Evolutionary conservation across 257 asterid species (phyloP).

Genomic region (Sherardia arvensis): DNA sequence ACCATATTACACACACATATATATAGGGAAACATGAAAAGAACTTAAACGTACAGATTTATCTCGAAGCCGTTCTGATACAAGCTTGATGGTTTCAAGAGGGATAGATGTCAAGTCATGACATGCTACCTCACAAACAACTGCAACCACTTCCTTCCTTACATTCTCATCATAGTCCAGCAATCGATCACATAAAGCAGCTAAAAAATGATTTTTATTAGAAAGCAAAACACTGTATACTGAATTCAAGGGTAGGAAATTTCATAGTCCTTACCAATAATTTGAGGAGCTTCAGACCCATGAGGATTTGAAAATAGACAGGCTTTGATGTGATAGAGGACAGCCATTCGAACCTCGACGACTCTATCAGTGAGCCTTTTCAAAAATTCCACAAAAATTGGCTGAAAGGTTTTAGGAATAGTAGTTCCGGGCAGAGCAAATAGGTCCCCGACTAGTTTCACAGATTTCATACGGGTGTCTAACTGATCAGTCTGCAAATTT

Average conservation of each 20-base stretch:
- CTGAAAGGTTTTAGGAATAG: conserved; percentile 60
- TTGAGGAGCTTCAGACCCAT: conserved; percentile 69
- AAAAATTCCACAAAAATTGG: conserved; percentile 78
- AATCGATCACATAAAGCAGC: conserved; percentile 84
- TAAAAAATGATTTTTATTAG: conserved; percentile 33
- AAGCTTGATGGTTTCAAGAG: conserved; percentile 64
- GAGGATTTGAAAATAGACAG: conserved; percentile 69
- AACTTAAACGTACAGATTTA: conserved; percentile 67
- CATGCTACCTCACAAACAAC: conserved; percentile 83
- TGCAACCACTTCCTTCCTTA: conserved; percentile 84
- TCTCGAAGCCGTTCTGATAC: conserved; percentile 93
- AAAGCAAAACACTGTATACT: conserved; percentile 12
- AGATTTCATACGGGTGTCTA: conserved; percentile 70
- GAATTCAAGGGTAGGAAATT: conserved; percentile 4
- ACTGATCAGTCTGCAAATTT: conserved; percentile 67
- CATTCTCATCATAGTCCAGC: conserved; percentile 83
- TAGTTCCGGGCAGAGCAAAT: conserved; percentile 60
- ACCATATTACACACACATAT: background rate
- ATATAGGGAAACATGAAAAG: background rate
- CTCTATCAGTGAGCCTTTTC: conserved; percentile 84
- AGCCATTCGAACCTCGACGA: conserved; percentile 73
- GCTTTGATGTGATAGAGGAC: conserved; percentile 72
- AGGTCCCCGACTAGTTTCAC: conserved; percentile 86
- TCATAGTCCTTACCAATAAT: conserved; percentile 54
- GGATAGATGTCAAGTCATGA: conserved; percentile 49